Evolutionary conservation across 2,329 filamentous ascomycete species (phyloP), one percentile per base, ranked within the genome.

Genomic region (Passalora sequoiae): DNA sequence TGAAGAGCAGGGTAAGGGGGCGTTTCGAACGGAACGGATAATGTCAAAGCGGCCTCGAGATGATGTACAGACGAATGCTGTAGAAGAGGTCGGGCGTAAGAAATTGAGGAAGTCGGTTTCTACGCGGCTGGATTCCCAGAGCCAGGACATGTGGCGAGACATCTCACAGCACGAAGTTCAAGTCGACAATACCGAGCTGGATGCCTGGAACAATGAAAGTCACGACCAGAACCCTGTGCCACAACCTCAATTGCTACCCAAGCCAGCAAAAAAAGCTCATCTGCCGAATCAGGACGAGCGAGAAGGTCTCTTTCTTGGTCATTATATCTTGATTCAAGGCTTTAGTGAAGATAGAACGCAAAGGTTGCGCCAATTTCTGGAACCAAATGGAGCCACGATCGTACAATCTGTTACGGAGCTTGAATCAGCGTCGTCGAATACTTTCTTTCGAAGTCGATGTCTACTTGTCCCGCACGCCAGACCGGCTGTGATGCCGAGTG

Each of bases 81-180:
- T 38, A 12, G 43, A 41, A 16, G 47, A 48, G n/a, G 29, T 20
- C 13, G 81, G 84, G 4, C 79, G 80, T 50, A 78, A 89, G 53
- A 97, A 96, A 68, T 68, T 98, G 53, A 81, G 92, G 54, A 84
- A 89, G 58, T 89, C 86, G 4, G 86, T 89, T 16, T 96, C 89
- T 64, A 81, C 84, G 60, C 91, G 88, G 62, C 70, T 97, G 22
- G 82, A 76, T 45, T 84, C 76, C 38, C 89, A 96, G 58, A 84
- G 82, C 54, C 81, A 89, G 56, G 81, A 80, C 20, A 75, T 97
- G n/a, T 97, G 91, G 91, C 84, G 84, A 4, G 87, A 94, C 57
- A 94, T 98, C 46, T 76, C 92, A 24, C 64, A 60, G 40, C 58
- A 59, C 6, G 63, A 63, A 10, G 47, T 47, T 9, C 45, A 49